Conservation (phyloP, 768 basidiomycete species). For the Podaxis sp. region DNA sequence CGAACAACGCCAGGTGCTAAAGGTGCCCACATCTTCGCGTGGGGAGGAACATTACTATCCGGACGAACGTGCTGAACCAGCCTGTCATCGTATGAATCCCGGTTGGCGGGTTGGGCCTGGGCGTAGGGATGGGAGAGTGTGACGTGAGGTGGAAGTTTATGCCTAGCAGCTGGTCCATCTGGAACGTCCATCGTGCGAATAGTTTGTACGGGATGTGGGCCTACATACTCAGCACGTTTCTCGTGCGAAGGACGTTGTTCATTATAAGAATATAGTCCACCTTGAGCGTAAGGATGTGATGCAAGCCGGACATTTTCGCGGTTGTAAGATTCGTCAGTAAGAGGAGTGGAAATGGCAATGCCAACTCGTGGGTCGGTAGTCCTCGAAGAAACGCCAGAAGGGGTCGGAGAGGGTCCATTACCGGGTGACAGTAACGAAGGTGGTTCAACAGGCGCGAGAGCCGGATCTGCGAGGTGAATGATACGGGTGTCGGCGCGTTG, state of each 20-base stretch:
- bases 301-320: slow-evolving; percentile 33
- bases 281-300: slow-evolving; percentile 51
- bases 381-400: slow-evolving; percentile 26
- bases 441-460: slow-evolving; percentile 28
- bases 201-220: slow-evolving; percentile 28
- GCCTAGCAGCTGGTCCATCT: slow-evolving; percentile 23
- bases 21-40: slow-evolving; percentile 51
- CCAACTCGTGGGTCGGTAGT: slow-evolving; percentile 33
- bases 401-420: slow-evolving; percentile 13
- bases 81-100: slow-evolving; percentile 30
- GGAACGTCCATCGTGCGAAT: slow-evolving; percentile 6
- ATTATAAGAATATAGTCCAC: slow-evolving; percentile 28
- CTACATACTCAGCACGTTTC: slow-evolving; percentile 31
- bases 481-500: slow-evolving; percentile 38
- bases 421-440: slow-evolving; percentile 8
- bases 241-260: slow-evolving; percentile 9
- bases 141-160: slow-evolving; percentile 37
- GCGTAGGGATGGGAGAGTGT: slow-evolving; percentile 44
- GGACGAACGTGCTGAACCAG: slow-evolving; percentile 30
- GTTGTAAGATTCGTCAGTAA: slow-evolving; percentile 26
- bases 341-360: slow-evolving; percentile 35
- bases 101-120: slow-evolving; percentile 28
- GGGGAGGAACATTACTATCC: slow-evolving; percentile 38
- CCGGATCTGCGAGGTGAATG: slow-evolving; percentile 43
- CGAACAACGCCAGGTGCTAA: slow-evolving; percentile 42